Evolutionary conservation across 805 yeast species (phyloP).

Genomic region (Pichia paraexigua): DNA sequence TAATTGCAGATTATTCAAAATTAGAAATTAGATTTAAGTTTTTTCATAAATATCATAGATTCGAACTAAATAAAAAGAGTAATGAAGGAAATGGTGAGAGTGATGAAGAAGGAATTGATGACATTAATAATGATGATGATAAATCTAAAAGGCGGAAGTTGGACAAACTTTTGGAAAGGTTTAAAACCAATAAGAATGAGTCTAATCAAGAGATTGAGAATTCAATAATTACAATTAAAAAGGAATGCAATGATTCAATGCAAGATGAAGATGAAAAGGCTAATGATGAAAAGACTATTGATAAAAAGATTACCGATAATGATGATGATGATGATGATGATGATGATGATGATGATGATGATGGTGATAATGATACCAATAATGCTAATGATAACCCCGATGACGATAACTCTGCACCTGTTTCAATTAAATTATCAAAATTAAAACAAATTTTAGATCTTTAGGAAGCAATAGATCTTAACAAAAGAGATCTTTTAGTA

Average conservation of each 20-base stretch:
- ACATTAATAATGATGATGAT: background rate
- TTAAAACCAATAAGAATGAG: background rate
- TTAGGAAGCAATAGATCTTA: too few species aligned
- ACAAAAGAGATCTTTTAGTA: too few species aligned
- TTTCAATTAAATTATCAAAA: background rate
- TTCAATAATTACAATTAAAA: too few species aligned
- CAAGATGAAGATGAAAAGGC: background rate
- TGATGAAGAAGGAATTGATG: background rate
- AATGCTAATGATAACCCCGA: too few species aligned
- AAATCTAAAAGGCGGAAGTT: background rate
- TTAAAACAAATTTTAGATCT: slow-evolving; percentile 1
- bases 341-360: background rate
- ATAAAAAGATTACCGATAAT: too few species aligned
- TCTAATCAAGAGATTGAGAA: background rate
- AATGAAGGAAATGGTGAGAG: background rate
- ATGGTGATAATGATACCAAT: background rate
- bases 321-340: background rate
- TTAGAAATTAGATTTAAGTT: slow-evolving; percentile 2
- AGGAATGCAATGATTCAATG: too few species aligned
- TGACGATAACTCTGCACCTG: background rate
- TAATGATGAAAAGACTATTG: background rate
- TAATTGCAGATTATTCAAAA: slow-evolving; percentile 5
- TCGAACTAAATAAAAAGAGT: background rate
- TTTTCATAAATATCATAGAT: slow-evolving; percentile 1
- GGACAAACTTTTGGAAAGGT: background rate